Percentiles rank a stretch among this genome's conserved stretches.
Evolutionary conservation across 257 asterid genomes (phyloP).

Genomic region (Przewalskia tangutica): DNA sequence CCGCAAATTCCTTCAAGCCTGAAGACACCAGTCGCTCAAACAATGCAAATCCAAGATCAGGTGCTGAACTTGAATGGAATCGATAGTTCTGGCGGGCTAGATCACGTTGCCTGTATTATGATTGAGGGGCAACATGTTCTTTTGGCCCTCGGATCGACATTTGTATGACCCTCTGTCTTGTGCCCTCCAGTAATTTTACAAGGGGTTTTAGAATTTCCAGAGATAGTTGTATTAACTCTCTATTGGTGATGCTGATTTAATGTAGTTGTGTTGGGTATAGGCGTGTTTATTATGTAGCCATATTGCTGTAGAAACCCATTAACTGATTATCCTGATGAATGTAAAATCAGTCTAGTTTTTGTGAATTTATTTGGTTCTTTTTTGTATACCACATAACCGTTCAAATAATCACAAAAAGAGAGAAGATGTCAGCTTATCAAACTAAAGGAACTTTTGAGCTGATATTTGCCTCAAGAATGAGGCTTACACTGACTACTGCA

Average conservation of each 20-base stretch:
- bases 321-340: not conserved
- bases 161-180: not conserved
- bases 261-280: not conserved
- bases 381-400: not conserved
- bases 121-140: not conserved
- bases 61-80: conserved; percentile 74
- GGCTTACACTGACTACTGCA: too few relatives aligned
- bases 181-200: not conserved
- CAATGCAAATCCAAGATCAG: conserved; percentile 46
- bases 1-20: conserved; percentile 57
- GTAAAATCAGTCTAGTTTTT: not conserved
- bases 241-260: not conserved
- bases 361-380: not conserved
- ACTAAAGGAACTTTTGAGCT: not conserved
- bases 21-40: conserved; percentile 49
- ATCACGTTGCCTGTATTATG: not conserved
- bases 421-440: not conserved
- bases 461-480: not conserved
- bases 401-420: not conserved
- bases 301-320: not conserved
- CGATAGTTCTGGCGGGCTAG: conserved; percentile 22
- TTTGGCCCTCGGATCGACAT: not conserved
- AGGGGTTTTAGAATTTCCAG: not conserved
- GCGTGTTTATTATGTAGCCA: not conserved
- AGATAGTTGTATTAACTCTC: not conserved